Conservation (phyloP, 169 alveolate genomes). For the Plasmodium yoelii region DNA sequence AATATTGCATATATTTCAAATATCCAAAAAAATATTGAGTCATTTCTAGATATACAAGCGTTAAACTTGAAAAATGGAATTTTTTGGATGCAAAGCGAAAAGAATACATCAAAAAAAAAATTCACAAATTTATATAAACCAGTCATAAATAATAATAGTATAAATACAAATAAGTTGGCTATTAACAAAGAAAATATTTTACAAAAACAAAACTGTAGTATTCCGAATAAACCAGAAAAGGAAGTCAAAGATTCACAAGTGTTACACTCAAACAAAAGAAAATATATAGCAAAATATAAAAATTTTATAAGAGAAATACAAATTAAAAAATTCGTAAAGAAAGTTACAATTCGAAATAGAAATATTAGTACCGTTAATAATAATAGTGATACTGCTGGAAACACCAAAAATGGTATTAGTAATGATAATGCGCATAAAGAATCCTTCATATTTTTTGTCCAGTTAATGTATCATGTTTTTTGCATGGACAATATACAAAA, state of each 20-base stretch:
- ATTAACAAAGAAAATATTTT: too few species aligned
- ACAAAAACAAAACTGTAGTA: too few species aligned
- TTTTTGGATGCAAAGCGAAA: constrained; percentile 56
- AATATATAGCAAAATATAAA: background rate
- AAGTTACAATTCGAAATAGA: constrained; percentile 14
- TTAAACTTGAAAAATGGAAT: constrained; percentile 38
- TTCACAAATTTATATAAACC: too few species aligned
- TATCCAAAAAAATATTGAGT: constrained; percentile 18
- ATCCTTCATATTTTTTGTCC: constrained; percentile 30
- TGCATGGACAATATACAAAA: constrained; percentile 30
- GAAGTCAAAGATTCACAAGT: too few species aligned
- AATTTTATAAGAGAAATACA: constrained; percentile 1
- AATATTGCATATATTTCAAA: constrained; percentile 67
- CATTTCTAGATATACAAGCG: constrained; percentile 43
- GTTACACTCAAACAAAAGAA: too few species aligned
- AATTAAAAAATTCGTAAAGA: constrained; percentile 30
- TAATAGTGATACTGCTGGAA: too few species aligned
- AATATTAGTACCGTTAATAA: constrained; percentile 4
- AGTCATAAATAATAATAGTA: too few species aligned
- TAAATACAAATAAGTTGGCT: too few species aligned
- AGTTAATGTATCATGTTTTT: constrained; percentile 48
- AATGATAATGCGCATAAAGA: constrained; percentile 19
- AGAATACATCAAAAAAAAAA: constrained; percentile 1
- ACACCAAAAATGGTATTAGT: constrained; percentile 6
- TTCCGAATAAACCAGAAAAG: too few species aligned